Evolutionary conservation across 202 grass and related monocot species (phyloP).

Genomic region (Zizania palustris): DNA sequence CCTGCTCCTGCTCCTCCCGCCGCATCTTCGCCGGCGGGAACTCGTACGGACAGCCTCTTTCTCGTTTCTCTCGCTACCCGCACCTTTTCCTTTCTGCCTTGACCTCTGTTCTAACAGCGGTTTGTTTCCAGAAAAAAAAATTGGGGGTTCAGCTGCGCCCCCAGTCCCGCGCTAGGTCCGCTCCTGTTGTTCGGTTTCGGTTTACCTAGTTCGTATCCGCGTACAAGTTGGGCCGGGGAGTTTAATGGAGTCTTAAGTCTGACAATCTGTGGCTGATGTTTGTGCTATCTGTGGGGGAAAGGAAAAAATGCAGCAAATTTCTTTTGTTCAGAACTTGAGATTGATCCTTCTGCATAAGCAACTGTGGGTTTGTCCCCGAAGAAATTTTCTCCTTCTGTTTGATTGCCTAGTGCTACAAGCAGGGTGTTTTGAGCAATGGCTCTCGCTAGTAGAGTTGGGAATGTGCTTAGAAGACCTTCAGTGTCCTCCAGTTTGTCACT

Average conservation of each 20-base stretch:
- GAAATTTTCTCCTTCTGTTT: neutral
- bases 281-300: neutral
- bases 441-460: slow-evolving; percentile 61
- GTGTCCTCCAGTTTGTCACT: slow-evolving; percentile 50
- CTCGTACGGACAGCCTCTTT: too few relatives aligned
- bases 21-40: too few relatives aligned
- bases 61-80: too few relatives aligned
- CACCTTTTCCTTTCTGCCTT: too few relatives aligned
- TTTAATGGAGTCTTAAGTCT: neutral
- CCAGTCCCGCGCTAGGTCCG: too few relatives aligned
- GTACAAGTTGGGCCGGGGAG: neutral
- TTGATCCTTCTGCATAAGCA: neutral
- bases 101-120: too few relatives aligned
- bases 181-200: neutral
- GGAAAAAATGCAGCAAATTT: neutral
- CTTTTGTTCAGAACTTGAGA: neutral
- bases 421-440: slow-evolving; percentile 50
- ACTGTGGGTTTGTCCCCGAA: neutral
- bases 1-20: too few relatives aligned
- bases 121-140: too few relatives aligned
- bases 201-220: neutral
- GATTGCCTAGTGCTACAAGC: neutral
- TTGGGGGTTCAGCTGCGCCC: too few relatives aligned
- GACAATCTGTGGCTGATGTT: neutral
- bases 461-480: slow-evolving; percentile 50